Base-by-base conservation (phyloP, 768 basidiomycete genomes). In the Dioszegia hungarica region DNA sequence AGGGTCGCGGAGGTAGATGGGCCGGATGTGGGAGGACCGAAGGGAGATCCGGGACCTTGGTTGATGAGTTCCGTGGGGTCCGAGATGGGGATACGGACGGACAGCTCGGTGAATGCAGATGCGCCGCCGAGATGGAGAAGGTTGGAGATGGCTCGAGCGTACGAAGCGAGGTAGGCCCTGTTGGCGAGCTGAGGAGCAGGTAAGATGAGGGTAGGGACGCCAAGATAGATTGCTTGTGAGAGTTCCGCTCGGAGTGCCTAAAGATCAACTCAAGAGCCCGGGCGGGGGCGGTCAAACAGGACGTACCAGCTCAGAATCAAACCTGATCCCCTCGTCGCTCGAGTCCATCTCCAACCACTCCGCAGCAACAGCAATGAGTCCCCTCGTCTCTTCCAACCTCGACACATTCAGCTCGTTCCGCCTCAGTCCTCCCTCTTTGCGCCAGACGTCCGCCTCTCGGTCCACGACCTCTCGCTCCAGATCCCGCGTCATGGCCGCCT, bases 341-440 rank as follows among this genome's bases (percentile, higher is more conserved):
- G 90, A 86, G 77, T 99, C 95, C 36, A 99, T 80, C 74, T 95
- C 90, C 2, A 99, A 81, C 95, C 95, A 99, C 54, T 93, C 89
- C 1, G 92, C 91, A 8, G 88, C 81, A 74, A 95, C 82, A 4
- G 81, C 86, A 14, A 89, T 84, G 34, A 88, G 56, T 15, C 66
- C 62, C 20, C 74, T 76, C 11, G 78, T 75, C 57, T 80, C 79
- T 63, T 77, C 92, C n/a, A 94, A 80, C 61, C 87, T 80, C 15
- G 89, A 89, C 54, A 95, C 83, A 51, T 88, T 94, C 54, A 97
- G 86, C 77, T 99, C 95, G 56, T 87, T 88, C 36, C 81, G 78
- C 67, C 82, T 73, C 75, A 97, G 93, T 36, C 80, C 84, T 27
- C 90, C 91, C 20, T 83, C 83, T 52, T 83, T 81, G 68, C 95